Conservation (phyloP, 116 monocot species). For the Iris pallida region DNA sequence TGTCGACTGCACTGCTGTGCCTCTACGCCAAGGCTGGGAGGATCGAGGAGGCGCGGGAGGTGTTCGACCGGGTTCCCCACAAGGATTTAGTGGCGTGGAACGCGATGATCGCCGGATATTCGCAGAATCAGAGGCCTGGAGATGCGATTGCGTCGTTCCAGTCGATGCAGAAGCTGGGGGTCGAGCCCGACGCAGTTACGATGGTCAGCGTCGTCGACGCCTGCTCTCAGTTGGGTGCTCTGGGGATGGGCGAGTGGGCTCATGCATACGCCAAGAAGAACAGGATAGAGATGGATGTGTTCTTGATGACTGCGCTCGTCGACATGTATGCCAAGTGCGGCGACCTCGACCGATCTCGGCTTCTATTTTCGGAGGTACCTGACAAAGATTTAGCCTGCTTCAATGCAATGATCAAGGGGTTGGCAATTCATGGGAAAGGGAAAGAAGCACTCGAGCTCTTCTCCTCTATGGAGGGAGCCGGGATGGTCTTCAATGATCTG, state of each 20-base stretch:
- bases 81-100: constrained; percentile 35
- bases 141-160: constrained; percentile 26
- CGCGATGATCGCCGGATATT: constrained; percentile 33
- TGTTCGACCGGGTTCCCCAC: constrained; percentile 21
- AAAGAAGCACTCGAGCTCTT: constrained; percentile 19
- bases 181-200: constrained; percentile 34
- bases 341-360: constrained; percentile 20
- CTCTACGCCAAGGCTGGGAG: not conserved
- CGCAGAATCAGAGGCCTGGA: constrained; percentile 11
- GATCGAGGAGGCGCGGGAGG: constrained; percentile 8
- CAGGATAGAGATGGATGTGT: constrained; percentile 26
- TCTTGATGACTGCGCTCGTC: constrained; percentile 34
- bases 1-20: no score
- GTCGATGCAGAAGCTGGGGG: constrained; percentile 26
- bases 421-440: constrained; percentile 32
- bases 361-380: constrained; percentile 10
- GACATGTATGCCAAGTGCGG: constrained; percentile 64
- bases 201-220: constrained; percentile 40
- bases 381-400: constrained; percentile 21
- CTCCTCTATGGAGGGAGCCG: constrained; percentile 20
- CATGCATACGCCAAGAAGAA: constrained; percentile 19
- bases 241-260: constrained; percentile 23
- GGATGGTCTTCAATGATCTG: constrained; percentile 19
- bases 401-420: constrained; percentile 32
- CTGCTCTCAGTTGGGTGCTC: constrained; percentile 36